Base-by-base conservation (phyloP, 306 rosid genomes). In the Cucurbita maxima region DNA sequence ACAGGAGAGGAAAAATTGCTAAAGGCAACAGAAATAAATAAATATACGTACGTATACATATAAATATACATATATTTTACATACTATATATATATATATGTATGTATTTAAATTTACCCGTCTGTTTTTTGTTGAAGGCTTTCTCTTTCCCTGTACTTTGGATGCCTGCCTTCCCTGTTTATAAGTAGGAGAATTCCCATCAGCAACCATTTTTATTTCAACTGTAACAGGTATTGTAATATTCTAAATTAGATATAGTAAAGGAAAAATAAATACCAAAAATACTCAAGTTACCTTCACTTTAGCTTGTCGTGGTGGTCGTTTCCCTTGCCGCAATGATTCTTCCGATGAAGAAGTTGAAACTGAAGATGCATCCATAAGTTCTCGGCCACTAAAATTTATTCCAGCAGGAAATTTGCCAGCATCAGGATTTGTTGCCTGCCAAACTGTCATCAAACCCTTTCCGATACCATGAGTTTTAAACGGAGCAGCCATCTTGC, bases 381-480 rank as follows among this genome's bases (percentile, higher is more conserved):
- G 79, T 60, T 80, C 84, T 13, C 55, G 68, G 58, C 82, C 76
- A 25, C 81, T 83, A 75, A 84, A 82, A 64, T 80, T 85, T 67
- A 81, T 76, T 52, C 83, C 80, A 71, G 81, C 19, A 22, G 94
- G 97, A 78, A 86, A 72, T 74, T 82, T 83, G 74, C 85, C 77
- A 34, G 82, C 86, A 74, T 86, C 80, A 76, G 90, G 97, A 81
- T 88, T 88, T 34, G 96, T 86, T 68, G 88, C 92, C 86, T 83
- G 86, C 97, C 99, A 94, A 69, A 81, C 92, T 48, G 97, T 89
- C 99, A 94, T 94, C 84, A 94, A 82, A 79, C 99, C 97, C 84
- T 94, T 94, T 78, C 99, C 99, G 40, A 89, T 79, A 74, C 99
- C 97, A 81, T 91, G 90, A 79, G 82, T 89, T 81, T 67, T 86